Conservation (phyloP, 225 moss, liverwort and hornwort genomes). For the Antitrichia curtipendula region DNA sequence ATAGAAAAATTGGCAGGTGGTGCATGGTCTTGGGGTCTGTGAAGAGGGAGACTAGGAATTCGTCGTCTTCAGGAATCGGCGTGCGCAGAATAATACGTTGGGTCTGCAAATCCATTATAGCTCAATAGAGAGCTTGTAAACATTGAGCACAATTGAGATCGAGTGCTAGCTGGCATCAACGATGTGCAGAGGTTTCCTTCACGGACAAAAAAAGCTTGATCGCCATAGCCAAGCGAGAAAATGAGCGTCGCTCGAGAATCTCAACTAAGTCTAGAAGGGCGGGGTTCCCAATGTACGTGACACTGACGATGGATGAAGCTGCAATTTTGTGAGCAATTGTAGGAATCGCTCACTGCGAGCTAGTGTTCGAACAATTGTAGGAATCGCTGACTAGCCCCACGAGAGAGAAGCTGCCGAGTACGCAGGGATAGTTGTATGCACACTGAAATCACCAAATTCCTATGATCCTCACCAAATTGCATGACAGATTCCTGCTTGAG, state of each 20-base stretch:
- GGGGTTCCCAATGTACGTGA: neutral
- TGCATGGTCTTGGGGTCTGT: slow-evolving; percentile 19
- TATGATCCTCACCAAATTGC: neutral
- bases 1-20: neutral
- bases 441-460: neutral
- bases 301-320: neutral
- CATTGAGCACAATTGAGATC: neutral
- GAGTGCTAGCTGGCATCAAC: neutral
- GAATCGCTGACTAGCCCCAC: neutral
- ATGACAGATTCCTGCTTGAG: neutral
- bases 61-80: slow-evolving; percentile 3
- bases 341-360: neutral
- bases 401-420: neutral
- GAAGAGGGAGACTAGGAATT: neutral
- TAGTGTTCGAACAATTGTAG: neutral
- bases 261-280: too few species aligned
- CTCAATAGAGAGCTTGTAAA: neutral
- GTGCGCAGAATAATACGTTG: slow-evolving; percentile 3
- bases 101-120: slow-evolving; percentile 2
- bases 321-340: neutral
- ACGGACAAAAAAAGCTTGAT: neutral
- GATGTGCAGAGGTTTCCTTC: neutral
- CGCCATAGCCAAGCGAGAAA: neutral
- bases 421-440: neutral
- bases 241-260: neutral